Base-by-base conservation (phyloP, 176 grass and related monocot species). In the Carex pumila region DNA sequence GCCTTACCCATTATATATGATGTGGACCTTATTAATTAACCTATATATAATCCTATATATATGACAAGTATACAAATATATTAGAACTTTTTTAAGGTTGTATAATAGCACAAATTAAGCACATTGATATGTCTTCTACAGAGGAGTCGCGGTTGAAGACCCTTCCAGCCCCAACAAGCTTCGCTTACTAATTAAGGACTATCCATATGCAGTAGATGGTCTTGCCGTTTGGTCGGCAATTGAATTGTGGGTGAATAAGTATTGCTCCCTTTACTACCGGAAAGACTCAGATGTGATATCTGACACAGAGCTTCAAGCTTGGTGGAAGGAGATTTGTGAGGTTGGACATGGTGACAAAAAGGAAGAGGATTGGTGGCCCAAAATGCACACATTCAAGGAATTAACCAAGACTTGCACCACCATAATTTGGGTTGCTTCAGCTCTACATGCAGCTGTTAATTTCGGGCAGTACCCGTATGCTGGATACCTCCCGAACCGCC, bases 251-350 rank as follows among this genome's bases (percentile, higher is more conserved):
- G 93, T 92, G 47, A 79, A 65, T 22, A 89, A 91, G 55, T 95
- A 95, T 80, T 83, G 92, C 54, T 84, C 45, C 45, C 45, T 95
- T 53, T 95, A 92, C 74, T 95, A 95, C 75, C 80, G 85, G 0
- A 80, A 54, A 19, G 89, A 95, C 56, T 32, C 22, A 2, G 74
- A 80, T 30, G 18, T 95, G 67, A 81, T 31, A 31, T 76, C 64
- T 1, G 94, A 97, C 47, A 55, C 29, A 7, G 94, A 97, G 90
- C 84, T 94, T n/a, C 89, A 91, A 79, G 87, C 78, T 0, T 97
- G 94, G 94, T 97, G 94, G 94, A 91, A 87, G 65, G 94, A 97
- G 83, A 92, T 92, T 32, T 90, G 90, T 13, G 87, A 94, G 81
- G 92, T 81, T 3, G 94, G 87, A 7, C 94, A 97, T 17, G 90